Base-by-base conservation (phyloP, 805 yeast genomes). In the Candida ulmi region DNA sequence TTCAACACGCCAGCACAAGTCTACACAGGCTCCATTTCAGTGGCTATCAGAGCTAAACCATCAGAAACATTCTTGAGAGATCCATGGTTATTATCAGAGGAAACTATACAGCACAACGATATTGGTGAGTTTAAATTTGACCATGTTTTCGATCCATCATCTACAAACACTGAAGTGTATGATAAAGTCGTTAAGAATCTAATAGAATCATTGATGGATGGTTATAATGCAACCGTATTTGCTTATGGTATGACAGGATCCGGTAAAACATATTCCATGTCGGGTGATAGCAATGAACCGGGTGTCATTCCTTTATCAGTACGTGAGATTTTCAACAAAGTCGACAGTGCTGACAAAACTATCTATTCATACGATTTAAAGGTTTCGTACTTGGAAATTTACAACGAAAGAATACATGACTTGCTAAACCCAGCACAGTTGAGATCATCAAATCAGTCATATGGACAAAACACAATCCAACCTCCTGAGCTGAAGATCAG, bases 201-300 rank as follows among this genome's bases (percentile, higher is more conserved):
- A 59, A 79, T 71, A 29, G 65, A 55, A 46, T 76, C 71, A 57
- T 78, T 75, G 45, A 70, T 71, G 50, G 80, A 79, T 13, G 96
- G 96, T 0, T 90, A 65, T 59, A 88, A 88, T 54, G 90, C 90
- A 13, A 88, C 96, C 0, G 78, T 90, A 1, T 88, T 91, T 58
- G 97, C 98, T 0, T 91, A 93, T 56, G 99, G 99, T 2, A 98
- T 91, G 65, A 93, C 99, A 0, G 96, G 93, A 0, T 83, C 97
- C 0, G 99, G 99, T 5, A 93, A 93, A 57, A 91, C 98, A 0
- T 83, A 68, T 58, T 93, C 99, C 1, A 93, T 93, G 98, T 73
- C 88, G 76, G 69, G 70, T 38, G 68, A 76, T 29, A 33, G 36
- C 3, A 63, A 72, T 16, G 61, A 63, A 2, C 83, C 82, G 48